Evolutionary conservation across 768 basidiomycete genomes (phyloP).

Genomic region (Lactifluus hygrophoroides): DNA sequence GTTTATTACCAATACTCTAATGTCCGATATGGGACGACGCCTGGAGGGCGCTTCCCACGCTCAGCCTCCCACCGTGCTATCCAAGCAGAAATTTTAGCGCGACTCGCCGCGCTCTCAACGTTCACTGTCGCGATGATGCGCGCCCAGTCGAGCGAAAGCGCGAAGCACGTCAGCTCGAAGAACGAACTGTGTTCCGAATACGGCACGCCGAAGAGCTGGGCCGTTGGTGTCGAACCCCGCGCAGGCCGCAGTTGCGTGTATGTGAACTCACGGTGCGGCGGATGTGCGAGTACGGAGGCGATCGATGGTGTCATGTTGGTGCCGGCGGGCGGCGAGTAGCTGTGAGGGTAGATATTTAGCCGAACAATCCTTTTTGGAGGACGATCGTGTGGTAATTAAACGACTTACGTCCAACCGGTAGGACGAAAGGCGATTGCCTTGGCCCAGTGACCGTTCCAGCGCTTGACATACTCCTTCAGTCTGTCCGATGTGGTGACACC

Average conservation of each 20-base stretch:
- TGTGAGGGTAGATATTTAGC: conserved; percentile 23
- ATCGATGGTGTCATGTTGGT: conserved; percentile 57
- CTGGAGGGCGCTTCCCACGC: conserved; percentile 44
- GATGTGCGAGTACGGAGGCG: conserved; percentile 54
- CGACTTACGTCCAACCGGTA: conserved; percentile 92
- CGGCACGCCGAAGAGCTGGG: conserved; percentile 75
- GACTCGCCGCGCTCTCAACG: conserved; percentile 59
- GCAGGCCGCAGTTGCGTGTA: conserved; percentile 57
- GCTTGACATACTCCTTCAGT: conserved; percentile 66
- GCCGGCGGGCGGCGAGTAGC: conserved; percentile 60
- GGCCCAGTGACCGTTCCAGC: conserved; percentile 62
- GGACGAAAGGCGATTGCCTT: conserved; percentile 80
- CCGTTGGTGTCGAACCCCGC: conserved; percentile 57
- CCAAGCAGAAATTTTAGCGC: conserved; percentile 87
- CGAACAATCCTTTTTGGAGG: neutral
- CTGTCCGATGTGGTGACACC: conserved; percentile 65
- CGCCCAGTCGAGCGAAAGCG: conserved; percentile 74
- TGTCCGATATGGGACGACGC: conserved; percentile 31
- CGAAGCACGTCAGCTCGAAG: conserved; percentile 92
- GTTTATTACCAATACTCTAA: conserved; percentile 38
- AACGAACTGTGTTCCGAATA: conserved; percentile 98
- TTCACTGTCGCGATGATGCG: conserved; percentile 96
- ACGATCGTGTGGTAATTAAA: neutral
- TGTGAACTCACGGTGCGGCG: conserved; percentile 62
- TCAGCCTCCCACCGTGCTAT: conserved; percentile 84